Base-by-base conservation (phyloP, 768 basidiomycete genomes). In the Suillus fuscotomentosus region DNA sequence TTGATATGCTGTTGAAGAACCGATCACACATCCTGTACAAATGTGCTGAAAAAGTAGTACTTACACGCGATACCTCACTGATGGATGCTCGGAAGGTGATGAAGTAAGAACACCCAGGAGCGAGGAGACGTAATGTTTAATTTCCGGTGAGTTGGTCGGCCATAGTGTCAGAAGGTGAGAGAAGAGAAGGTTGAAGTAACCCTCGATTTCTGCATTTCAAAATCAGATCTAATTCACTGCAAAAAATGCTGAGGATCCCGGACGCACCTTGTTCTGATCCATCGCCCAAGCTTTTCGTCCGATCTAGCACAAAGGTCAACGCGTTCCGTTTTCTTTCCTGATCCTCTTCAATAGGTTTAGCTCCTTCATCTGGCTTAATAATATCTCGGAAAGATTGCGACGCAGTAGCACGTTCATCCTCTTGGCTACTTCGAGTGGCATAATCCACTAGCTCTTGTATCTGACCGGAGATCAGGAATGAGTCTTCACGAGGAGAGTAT, bases 121-220 rank as follows among this genome's bases (percentile, higher is more conserved):
- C 36, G 77, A 71, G 17, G 75, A 71, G 51, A 89, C 70, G 68
- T 83, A 82, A 60, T 81, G 73, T 70, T 79, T 84, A n/a, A 80
- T 80, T 73, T 89, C 86, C 20, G 84, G 72, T 6, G 86, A 83
- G 63, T 85, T 82, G 55, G 77, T 65, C 8, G 85, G 76, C 76
- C 85, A 88, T 31, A 91, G 77, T 11, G 83, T 75, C 67, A 91
- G 83, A 45, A 93, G 72, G 77, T 94, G 91, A 3, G 92, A 84
- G 70, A 85, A 89, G 50, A 94, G 73, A 41, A 94, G 82, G 75
- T 94, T 94, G 82, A 93, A 94, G 76, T 94, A 94, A 22, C 93
- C 93, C 78, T 94, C 92, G 67, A 88, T 87, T 78, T 95, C 90
- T 91, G 73, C 27, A 38, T 38, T 47, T 70, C 6, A 70, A 43